Percentiles rank a stretch among this genome's conserved stretches.
Evolutionary conservation across 148 eudicot genomes (phyloP).

Genomic region (Cornus florida): DNA sequence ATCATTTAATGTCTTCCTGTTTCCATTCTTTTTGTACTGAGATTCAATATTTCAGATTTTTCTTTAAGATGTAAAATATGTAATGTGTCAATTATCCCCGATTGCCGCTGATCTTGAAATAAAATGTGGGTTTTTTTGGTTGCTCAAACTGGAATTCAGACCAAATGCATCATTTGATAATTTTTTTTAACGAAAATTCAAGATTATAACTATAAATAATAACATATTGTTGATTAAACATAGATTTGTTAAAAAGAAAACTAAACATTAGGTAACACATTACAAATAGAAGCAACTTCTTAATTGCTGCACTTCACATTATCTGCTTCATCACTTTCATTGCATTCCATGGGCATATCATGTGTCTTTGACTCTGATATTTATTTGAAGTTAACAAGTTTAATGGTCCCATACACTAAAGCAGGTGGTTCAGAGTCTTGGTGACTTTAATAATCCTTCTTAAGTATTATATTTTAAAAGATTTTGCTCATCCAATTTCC

Average conservation of each 20-base stretch:
- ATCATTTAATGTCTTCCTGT: background rate
- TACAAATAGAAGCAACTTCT: no score
- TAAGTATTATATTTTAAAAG: background rate
- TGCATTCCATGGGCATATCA: background rate
- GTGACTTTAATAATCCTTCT: background rate
- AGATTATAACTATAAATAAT: no score
- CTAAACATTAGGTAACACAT: no score
- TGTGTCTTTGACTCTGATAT: background rate
- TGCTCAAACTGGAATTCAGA: background rate
- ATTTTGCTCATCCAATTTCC: background rate
- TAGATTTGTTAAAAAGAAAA: no score
- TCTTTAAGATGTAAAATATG: background rate
- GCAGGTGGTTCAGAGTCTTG: background rate
- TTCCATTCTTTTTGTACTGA: background rate
- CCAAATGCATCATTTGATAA: background rate
- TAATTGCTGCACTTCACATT: no score
- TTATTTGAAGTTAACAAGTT: background rate
- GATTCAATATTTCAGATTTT: background rate
- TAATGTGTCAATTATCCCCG: background rate
- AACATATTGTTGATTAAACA: no score
- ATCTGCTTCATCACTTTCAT: no score
- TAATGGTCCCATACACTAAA: constrained; percentile 5
- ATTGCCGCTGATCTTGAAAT: background rate
- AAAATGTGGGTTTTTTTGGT: no score
- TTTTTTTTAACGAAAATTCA: background rate